Base-by-base conservation (phyloP, 1,284 basidiomycete species). In the Fomitopsis pinicola region DNA sequence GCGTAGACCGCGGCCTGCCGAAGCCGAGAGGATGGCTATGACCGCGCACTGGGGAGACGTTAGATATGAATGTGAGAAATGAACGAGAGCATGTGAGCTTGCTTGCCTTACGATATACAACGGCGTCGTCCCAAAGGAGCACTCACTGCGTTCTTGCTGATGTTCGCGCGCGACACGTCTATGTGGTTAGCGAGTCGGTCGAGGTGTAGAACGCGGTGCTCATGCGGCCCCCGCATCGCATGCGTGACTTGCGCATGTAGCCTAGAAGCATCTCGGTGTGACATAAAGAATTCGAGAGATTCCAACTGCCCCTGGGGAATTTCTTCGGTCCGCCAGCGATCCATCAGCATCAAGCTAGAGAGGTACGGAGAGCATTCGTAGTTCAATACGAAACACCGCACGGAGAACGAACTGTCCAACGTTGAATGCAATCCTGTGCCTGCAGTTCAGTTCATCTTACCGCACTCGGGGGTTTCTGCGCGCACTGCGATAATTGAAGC, bases 11-110 rank as follows among this genome's bases (percentile, higher is more conserved):
- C 52, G 52, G 35, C n/a, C 35, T 54, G 33, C 52, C 36, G 35
- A 54, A 26, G 15, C 48, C 48, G 52, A 38, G 35, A 54, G 35
- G n/a, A 54, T 54, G 52, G 35, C n/a, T 9, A 35, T 54, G 17
- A 54, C 9, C 33, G 5, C 35, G 35, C 12, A 40, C 38, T 46
- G 44, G 9, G 33, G 36, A 19, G 17, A 54, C 10, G 33, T 33
- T 30, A 54, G 52, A 54, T 54, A 54, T 54, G 52, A 54, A 54
- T 54, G 52, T 54, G 52, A 54, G 52, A 54, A 54, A 9, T 9
- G 35, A 36, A 19, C 52, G 36, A 17, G 52, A 54, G 35, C 52
- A 54, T 54, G 52, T 54, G 52, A 22, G 22, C 35, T 22, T 17
- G 44, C 19, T 36, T 54, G 22, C 35, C 35, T 35, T 54, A 38